Conservation (phyloP, 495 filamentous ascomycete species). For the Glarea lozoyensis region DNA sequence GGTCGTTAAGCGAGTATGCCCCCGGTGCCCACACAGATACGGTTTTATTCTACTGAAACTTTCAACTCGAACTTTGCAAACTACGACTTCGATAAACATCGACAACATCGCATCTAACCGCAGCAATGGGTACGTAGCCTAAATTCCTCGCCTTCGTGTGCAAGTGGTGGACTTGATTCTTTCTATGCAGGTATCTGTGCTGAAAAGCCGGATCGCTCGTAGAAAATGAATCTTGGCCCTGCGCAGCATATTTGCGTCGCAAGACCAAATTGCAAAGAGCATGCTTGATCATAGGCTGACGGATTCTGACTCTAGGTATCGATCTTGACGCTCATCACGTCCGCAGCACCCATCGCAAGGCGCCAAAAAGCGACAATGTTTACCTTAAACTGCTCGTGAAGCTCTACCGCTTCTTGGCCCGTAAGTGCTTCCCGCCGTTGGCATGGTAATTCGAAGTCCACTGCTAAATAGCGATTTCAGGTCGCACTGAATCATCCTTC, state of each 20-base stretch:
- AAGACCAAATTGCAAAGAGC: constrained; percentile 27
- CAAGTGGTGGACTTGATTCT: constrained; percentile 19
- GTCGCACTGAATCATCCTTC: constrained; percentile 92
- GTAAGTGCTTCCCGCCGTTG: constrained; percentile 46
- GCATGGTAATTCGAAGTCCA: neutral
- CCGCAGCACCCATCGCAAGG: constrained; percentile 81
- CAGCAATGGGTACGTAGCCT: constrained; percentile 24
- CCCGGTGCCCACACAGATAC: no score
- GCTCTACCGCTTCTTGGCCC: constrained; percentile 96
- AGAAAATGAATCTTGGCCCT: constrained; percentile 10
- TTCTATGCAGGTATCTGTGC: constrained; percentile 2
- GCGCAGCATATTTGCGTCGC: constrained; percentile 20
- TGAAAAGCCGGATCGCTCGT: constrained; percentile 2
- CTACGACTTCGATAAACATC: constrained; percentile 5
- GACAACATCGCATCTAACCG: constrained; percentile 7
- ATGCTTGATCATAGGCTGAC: constrained; percentile 48
- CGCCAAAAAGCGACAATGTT: constrained; percentile 95
- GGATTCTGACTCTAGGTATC: constrained; percentile 45
- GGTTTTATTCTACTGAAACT: neutral
- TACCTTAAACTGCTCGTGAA: constrained; percentile 97
- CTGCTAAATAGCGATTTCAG: constrained; percentile 30
- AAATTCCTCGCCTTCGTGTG: constrained; percentile 20
- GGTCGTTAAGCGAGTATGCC: no score
- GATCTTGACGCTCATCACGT: constrained; percentile 76
- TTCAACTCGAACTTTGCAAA: neutral